Evolutionary conservation across 2,329 filamentous ascomycete species (phyloP).

Genomic region (Fusarium tricinctum): DNA sequence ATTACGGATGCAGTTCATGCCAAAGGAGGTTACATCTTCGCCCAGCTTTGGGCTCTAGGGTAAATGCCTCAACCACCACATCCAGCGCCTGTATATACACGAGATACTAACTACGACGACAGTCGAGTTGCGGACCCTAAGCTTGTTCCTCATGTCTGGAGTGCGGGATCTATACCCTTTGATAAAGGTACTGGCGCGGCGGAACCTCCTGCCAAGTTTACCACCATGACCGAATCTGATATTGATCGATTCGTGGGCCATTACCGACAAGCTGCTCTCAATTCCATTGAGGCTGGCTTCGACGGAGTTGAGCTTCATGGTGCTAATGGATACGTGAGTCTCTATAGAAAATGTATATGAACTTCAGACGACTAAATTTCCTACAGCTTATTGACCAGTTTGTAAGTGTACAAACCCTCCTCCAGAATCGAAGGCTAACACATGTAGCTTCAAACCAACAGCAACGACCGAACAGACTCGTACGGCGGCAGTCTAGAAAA

Average conservation of each 20-base stretch:
- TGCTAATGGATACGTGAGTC: conserved; percentile 70
- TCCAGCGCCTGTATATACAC: conserved; percentile 30
- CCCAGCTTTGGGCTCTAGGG: conserved; percentile 74
- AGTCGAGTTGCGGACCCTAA: conserved; percentile 44
- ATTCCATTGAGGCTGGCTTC: conserved; percentile 74
- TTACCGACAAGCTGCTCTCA: conserved; percentile 67
- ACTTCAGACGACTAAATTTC: conserved; percentile 9
- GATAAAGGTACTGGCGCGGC: conserved; percentile 20
- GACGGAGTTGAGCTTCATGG: conserved; percentile 76
- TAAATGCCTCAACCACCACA: conserved; percentile 66
- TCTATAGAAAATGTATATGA: no score
- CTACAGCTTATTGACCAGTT: conserved; percentile 67
- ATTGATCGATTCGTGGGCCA: conserved; percentile 73
- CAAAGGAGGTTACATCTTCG: conserved; percentile 71
- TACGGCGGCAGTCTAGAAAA: conserved; percentile 70
- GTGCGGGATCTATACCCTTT: conserved; percentile 38
- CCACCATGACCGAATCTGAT: conserved; percentile 73
- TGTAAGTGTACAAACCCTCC: conserved; percentile 48
- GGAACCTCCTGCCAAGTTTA: conserved; percentile 46
- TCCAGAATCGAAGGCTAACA: conserved; percentile 3
- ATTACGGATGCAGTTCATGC: conserved; percentile 74
- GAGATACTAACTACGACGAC: conserved; percentile 3
- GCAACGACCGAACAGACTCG: conserved; percentile 65
- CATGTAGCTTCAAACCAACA: conserved; percentile 56
- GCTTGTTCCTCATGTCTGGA: conserved; percentile 37